A percentile compares a stretch with the other conserved stretches of the same genome.
These are phyloP conservation scores for Taxawa tesnikishii DNA, from an alignment of 2,329 filamentous ascomycete genomes.

Conservation along the genomic window DNA sequence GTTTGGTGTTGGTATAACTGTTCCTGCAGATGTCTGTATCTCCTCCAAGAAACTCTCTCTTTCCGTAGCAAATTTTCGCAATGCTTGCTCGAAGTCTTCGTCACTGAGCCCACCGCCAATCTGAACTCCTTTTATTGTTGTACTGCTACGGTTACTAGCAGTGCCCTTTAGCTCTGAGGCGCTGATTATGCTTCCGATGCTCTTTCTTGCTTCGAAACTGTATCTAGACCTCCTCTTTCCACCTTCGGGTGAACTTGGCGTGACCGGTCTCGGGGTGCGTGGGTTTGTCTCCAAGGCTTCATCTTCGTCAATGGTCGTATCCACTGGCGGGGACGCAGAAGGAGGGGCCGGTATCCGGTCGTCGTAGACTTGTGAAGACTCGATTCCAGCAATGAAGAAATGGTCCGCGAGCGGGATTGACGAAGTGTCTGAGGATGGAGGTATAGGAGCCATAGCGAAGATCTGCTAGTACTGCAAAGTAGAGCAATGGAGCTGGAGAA, in stretches of 20 bases:
- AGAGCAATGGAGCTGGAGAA: neutral
- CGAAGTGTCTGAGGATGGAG: slow-evolving; percentile 4
- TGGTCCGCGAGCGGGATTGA: slow-evolving; percentile 50
- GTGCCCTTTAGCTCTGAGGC: slow-evolving; percentile 31
- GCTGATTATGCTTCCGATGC: slow-evolving; percentile 36
- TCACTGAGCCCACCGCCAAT: slow-evolving; percentile 43
- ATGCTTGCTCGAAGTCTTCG: slow-evolving; percentile 85
- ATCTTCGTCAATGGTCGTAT: slow-evolving; percentile 46
- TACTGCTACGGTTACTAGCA: slow-evolving; percentile 52
- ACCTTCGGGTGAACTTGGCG: slow-evolving; percentile 29
- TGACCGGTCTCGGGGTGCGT: slow-evolving; percentile 25
- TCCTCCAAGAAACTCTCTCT: slow-evolving; percentile 89
- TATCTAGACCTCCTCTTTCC: slow-evolving; percentile 25
- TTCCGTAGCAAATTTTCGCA: slow-evolving; percentile 92
- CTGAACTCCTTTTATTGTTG: slow-evolving; percentile 42
- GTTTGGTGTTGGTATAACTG: slow-evolving; percentile 47
- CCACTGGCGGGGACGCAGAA: slow-evolving; percentile 23
- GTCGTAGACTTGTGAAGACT: slow-evolving; percentile 39
- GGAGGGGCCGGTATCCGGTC: slow-evolving; percentile 20
- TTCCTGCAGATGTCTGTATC: slow-evolving; percentile 75
- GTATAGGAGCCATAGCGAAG: slow-evolving; percentile 7
- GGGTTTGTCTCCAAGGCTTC: slow-evolving; percentile 38
- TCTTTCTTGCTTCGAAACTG: slow-evolving; percentile 37
- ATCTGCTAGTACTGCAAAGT: neutral
- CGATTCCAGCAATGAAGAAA: slow-evolving; percentile 50